These are phyloP conservation scores for Podila epigama DNA, from an alignment of 192 early-diverging fungal genomes.

Conservation along the genomic window DNA sequence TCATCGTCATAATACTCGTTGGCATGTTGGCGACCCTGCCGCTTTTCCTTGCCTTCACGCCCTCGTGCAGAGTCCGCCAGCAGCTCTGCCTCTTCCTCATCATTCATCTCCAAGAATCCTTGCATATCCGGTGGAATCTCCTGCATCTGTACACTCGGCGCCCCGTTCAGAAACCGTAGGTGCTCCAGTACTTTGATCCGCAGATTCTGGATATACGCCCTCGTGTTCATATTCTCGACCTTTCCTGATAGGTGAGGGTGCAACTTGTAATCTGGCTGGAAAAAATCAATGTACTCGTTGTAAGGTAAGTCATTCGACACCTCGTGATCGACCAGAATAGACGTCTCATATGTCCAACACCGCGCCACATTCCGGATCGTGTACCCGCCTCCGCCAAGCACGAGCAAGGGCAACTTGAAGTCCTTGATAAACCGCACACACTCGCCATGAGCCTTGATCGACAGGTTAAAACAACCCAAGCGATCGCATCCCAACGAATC, in stretches of 20 bases:
- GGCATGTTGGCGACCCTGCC: conserved; percentile 12
- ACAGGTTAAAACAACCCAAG: conserved; percentile 61
- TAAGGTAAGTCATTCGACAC: conserved; percentile 78
- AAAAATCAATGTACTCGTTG: conserved; percentile 81
- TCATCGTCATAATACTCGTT: conserved; percentile 42
- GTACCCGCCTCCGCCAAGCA: conserved; percentile 94
- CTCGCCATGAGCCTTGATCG: conserved; percentile 76
- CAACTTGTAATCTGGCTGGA: conserved; percentile 88
- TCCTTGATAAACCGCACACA: conserved; percentile 83
- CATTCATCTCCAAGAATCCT: conserved; percentile 61
- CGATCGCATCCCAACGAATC: conserved; percentile 65
- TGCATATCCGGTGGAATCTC: conserved; percentile 76
- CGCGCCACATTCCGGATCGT: conserved; percentile 89
- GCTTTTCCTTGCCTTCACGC: conserved; percentile 35
- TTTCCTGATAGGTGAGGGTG: conserved; percentile 84
- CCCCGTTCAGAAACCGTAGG: conserved; percentile 83
- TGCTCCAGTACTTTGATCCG: conserved; percentile 81
- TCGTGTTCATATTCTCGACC: conserved; percentile 90
- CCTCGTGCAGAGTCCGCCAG: conserved; percentile 39
- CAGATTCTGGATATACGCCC: conserved; percentile 81
- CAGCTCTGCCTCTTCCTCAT: conserved; percentile 59
- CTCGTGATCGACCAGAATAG: conserved; percentile 77
- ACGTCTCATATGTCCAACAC: conserved; percentile 96
- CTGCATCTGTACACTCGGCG: conserved; percentile 97
- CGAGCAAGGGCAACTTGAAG: conserved; percentile 78